Evolutionary conservation across 2,329 filamentous ascomycete species (phyloP), one percentile per base, ranked within the genome.

Genomic region (Sordariomycetes sp.): DNA sequence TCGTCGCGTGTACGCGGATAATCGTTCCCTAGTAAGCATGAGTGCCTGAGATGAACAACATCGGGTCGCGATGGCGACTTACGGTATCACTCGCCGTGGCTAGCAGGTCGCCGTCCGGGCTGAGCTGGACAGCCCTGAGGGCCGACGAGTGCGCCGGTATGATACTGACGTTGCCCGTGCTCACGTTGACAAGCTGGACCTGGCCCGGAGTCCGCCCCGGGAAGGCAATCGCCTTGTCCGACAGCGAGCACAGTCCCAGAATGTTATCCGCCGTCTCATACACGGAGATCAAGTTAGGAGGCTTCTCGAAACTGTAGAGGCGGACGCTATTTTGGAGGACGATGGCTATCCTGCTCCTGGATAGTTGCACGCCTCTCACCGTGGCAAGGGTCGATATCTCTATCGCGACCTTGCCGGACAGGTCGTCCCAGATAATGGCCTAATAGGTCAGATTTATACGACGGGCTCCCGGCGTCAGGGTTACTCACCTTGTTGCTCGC

Each of bases 381-480:
- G 87, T 82, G 22, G 89, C 90, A 59, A 89, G 81, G 60, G 91
- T 86, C 58, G 92, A 86, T 64, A 97, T 87, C 61, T 91, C 86
- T 15, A 89, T 78, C 8, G 86, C 83, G 10, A 76, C 71, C 62
- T 85, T 87, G 60, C 86, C 83, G 62, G 87, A 88, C 60, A 82
- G 78, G 65, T 95, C 90, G 69, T 99, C 91, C 91, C 91, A 97
- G 64, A 97, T 88, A 62, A 95, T 84, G 54, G 91, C 79, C 82
- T 86, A 58, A 62, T 58, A 53, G 55, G 17, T 58, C 36, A 50
- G 54, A 22, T 12, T n/a, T 3, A n/a, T n/a, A 3, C 15, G 39
- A 45, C 53, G n/a, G 10, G 20, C 10, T 34, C 15, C 10, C 17
- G n/a, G n/a, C 17, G 39, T 6, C 2, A 13, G 24, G 10, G 13